Percentiles rank a stretch among this genome's conserved stretches.
These are phyloP conservation scores for Rutstroemia sp. DNA, from an alignment of 2,329 filamentous ascomycete species.

Conservation along the genomic window DNA sequence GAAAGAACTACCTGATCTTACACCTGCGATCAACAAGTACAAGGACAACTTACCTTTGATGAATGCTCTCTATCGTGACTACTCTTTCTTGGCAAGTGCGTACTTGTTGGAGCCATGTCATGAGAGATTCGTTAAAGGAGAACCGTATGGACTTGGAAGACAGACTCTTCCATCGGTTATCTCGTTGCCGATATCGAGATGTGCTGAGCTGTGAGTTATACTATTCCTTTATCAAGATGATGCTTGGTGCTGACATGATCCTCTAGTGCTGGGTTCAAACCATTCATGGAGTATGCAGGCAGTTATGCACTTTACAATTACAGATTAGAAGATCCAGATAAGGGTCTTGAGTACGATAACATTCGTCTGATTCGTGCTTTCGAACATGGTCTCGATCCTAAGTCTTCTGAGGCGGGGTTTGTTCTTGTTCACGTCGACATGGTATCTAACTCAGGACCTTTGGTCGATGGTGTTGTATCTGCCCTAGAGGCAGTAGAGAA, in stretches of 20 bases:
- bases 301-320: slow-evolving; percentile 66
- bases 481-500: slow-evolving; percentile 53
- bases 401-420: slow-evolving; percentile 87
- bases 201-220: slow-evolving; percentile 73
- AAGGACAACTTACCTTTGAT: slow-evolving; percentile 67
- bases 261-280: slow-evolving; percentile 62
- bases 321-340: slow-evolving; percentile 47
- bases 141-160: slow-evolving; percentile 71
- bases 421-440: slow-evolving; percentile 95
- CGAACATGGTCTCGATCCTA: slow-evolving; percentile 78
- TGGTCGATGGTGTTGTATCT: slow-evolving; percentile 66
- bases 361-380: slow-evolving; percentile 85
- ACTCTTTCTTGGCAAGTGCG: slow-evolving; percentile 81
- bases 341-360: slow-evolving; percentile 55
- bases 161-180: slow-evolving; percentile 67
- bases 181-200: slow-evolving; percentile 73
- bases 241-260: neutral
- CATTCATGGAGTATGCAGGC: slow-evolving; percentile 81
- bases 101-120: slow-evolving; percentile 92
- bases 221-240: neutral
- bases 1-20: slow-evolving; percentile 70
- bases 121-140: slow-evolving; percentile 60
- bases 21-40: slow-evolving; percentile 63
- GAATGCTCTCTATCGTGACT: slow-evolving; percentile 86
- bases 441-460: slow-evolving; percentile 75